phyloP scores from a whole-genome alignment of 768 basidiomycete species.

The Daedalea quercina region DNA sequence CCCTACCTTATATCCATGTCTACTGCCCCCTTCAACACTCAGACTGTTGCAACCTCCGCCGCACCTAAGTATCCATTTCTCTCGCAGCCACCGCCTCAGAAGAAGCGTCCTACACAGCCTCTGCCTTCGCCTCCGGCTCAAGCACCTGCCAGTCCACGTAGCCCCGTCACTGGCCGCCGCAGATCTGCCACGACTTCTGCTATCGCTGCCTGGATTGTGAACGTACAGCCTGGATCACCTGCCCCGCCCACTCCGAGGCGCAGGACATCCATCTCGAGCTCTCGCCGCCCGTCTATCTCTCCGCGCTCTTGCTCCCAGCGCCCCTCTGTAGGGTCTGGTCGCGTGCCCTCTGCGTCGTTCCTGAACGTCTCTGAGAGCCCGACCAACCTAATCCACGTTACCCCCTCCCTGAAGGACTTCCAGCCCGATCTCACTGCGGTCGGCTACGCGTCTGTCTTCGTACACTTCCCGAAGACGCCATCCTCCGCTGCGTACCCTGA shows the following conservation, averaged over 20 bases:
- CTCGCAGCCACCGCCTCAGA: slow-evolving; percentile 23
- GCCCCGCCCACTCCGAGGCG: slow-evolving; percentile 29
- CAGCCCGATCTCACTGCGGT: slow-evolving; percentile 48
- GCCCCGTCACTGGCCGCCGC: slow-evolving; percentile 14
- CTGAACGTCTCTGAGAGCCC: slow-evolving; percentile 37
- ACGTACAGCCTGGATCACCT: slow-evolving; percentile 67
- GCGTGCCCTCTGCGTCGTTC: slow-evolving; percentile 40
- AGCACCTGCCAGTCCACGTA: slow-evolving; percentile 8
- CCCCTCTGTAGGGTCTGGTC: slow-evolving; percentile 32
- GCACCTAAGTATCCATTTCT: slow-evolving; percentile 23
- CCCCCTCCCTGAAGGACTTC: slow-evolving; percentile 42
- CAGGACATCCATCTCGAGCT: slow-evolving; percentile 18
- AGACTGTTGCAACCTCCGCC: slow-evolving; percentile 8
- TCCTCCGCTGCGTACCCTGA: slow-evolving; percentile 15
- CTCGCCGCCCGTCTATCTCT: slow-evolving; percentile 28
- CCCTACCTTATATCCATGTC: slow-evolving; percentile 15
- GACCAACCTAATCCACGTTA: slow-evolving; percentile 26
- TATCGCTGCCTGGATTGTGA: slow-evolving; percentile 57
- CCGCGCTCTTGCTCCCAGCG: slow-evolving; percentile 19
- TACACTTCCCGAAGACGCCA: slow-evolving; percentile 50
- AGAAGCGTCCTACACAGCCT: slow-evolving; percentile 22
- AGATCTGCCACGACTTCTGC: slow-evolving; percentile 40
- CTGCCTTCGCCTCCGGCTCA: slow-evolving; percentile 19
- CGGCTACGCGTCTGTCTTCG: slow-evolving; percentile 63
- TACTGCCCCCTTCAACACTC: slow-evolving; percentile 5